These are phyloP conservation scores for Hysterangium stoloniferum DNA, from an alignment of 768 basidiomycete species.

Conservation along the genomic window DNA sequence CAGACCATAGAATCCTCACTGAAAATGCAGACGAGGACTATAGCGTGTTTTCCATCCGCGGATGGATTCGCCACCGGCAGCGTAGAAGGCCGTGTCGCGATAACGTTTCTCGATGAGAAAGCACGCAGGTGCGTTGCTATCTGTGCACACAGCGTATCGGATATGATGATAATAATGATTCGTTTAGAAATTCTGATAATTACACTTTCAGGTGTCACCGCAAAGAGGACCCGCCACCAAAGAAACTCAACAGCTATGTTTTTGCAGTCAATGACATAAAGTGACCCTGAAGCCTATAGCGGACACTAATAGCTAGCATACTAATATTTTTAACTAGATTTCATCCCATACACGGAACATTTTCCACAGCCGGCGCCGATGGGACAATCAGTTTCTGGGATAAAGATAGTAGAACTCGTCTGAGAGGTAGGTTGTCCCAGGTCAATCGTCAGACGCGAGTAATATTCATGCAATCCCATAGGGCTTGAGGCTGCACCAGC, in stretches of 20 bases:
- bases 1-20: conserved; percentile 80
- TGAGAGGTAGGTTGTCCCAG: conserved; percentile 61
- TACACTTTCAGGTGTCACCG: conserved; percentile 87
- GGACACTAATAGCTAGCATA: too few relatives aligned
- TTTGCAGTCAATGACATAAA: conserved; percentile 82
- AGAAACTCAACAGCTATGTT: conserved; percentile 62
- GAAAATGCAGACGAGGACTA: conserved; percentile 88
- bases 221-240: conserved; percentile 41
- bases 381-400: conserved; percentile 93
- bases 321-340: too few relatives aligned
- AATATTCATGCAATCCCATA: conserved; percentile 18
- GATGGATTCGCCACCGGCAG: conserved; percentile 81
- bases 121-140: conserved; percentile 67
- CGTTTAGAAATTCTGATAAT: conserved; percentile 31
- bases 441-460: background rate
- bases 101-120: conserved; percentile 89
- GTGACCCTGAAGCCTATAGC: too few relatives aligned
- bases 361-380: conserved; percentile 80
- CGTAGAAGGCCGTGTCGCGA: conserved; percentile 87
- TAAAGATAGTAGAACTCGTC: conserved; percentile 82
- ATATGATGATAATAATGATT: background rate
- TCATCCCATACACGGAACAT: too few relatives aligned
- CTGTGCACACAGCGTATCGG: conserved; percentile 20
- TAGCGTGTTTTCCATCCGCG: conserved; percentile 73
- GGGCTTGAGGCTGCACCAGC: conserved; percentile 69